A percentile compares a stretch with the other conserved stretches of the same genome.
These are phyloP conservation scores for carrot (Daucus carota) DNA, from an alignment of 129 eudicot genomes.

Conservation along the genomic window DNA sequence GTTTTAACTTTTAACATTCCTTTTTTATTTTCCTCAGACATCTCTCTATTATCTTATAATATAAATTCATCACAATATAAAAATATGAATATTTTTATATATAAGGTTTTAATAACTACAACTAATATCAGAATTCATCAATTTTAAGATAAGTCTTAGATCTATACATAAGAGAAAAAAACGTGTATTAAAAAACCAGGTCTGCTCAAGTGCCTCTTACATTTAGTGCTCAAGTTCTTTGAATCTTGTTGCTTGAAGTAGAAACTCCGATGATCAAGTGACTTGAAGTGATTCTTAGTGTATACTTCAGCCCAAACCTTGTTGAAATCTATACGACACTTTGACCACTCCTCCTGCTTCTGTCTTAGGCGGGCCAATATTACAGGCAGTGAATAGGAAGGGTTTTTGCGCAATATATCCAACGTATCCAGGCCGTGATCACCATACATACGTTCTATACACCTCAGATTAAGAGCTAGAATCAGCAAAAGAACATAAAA, in stretches of 20 bases:
- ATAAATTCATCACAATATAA: not conserved
- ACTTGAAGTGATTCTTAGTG: slow-evolving; percentile 86
- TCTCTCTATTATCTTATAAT: not conserved
- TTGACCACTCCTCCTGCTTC: slow-evolving; percentile 94
- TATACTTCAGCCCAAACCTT: slow-evolving; percentile 96
- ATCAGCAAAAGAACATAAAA: slow-evolving; percentile 13
- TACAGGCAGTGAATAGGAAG: slow-evolving; percentile 64
- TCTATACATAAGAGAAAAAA: not conserved
- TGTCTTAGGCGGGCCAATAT: slow-evolving; percentile 78
- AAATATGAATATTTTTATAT: not conserved
- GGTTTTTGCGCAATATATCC: slow-evolving; percentile 81
- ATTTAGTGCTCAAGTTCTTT: slow-evolving; percentile 78
- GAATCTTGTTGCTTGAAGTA: slow-evolving; percentile 99
- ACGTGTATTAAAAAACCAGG: not conserved
- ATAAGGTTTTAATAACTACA: not conserved
- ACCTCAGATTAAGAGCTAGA: slow-evolving; percentile 74
- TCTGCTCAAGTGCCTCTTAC: slow-evolving; percentile 33
- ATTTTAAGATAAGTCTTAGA: not conserved
- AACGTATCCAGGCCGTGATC: slow-evolving; percentile 97
- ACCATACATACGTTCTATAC: slow-evolving; percentile 94
- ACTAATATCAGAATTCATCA: not conserved
- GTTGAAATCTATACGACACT: slow-evolving; percentile 87
- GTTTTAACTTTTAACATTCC: not conserved
- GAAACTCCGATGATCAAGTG: slow-evolving; percentile 98
- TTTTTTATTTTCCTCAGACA: not conserved